Conservation (phyloP, 768 basidiomycete species). For the Xerocomellus dryophilus region DNA sequence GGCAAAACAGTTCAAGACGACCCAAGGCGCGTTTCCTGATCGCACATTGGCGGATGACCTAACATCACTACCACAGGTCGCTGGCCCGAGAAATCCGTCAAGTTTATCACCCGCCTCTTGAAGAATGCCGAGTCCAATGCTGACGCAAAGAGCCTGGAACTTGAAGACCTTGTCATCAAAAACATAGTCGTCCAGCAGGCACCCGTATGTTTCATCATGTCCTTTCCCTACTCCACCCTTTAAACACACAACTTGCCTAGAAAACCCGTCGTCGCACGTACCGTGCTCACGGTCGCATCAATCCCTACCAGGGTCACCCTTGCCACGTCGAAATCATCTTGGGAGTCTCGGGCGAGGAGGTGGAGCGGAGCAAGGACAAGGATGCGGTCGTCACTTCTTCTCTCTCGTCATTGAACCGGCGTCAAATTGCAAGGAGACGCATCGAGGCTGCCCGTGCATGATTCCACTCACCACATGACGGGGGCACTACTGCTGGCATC, state of each 20-base stretch:
- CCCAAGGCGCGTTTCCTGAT: constrained; percentile 69
- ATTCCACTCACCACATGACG: constrained; percentile 19
- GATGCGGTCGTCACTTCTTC: constrained; percentile 45
- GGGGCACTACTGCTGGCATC: constrained; percentile 17
- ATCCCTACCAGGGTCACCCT: constrained; percentile 98
- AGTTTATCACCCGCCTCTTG: constrained; percentile 88
- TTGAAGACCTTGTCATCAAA: constrained; percentile 91
- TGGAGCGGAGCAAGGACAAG: constrained; percentile 91
- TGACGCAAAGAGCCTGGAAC: constrained; percentile 91
- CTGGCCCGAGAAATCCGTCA: constrained; percentile 99
- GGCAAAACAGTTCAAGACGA: constrained; percentile 95
- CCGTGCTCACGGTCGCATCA: constrained; percentile 96
- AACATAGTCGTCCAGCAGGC: constrained; percentile 99
- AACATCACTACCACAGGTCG: constrained; percentile 61
- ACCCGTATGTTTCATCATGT: constrained; percentile 58
- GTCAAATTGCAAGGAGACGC: constrained; percentile 83
- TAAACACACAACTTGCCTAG: constrained; percentile 36
- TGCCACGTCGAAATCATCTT: constrained; percentile 96
- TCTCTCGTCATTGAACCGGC: constrained; percentile 71
- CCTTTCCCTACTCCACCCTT: not conserved
- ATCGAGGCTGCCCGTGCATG: constrained; percentile 78
- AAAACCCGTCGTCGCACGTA: constrained; percentile 99
- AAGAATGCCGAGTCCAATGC: constrained; percentile 99
- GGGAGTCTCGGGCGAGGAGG: constrained; percentile 70
- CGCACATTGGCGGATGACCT: not conserved